Evolutionary conservation across 2,329 filamentous ascomycete species (phyloP).

Genomic region (Ophiosphaerella herpotricha): DNA sequence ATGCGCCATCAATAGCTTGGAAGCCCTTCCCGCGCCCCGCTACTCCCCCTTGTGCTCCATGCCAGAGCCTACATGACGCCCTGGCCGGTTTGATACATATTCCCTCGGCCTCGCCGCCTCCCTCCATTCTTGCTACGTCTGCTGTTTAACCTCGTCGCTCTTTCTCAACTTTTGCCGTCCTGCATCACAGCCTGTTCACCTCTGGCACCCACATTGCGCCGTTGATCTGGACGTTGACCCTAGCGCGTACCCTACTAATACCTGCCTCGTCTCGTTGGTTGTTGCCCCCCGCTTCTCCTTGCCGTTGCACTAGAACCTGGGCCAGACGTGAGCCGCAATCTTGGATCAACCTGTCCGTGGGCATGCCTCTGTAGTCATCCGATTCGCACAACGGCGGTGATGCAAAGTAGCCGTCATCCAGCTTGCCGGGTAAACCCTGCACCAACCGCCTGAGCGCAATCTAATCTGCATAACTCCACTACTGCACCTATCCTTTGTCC

Average conservation of each 20-base stretch:
- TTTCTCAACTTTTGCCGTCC: constrained; percentile 22
- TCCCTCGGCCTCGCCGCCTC: constrained; percentile 21
- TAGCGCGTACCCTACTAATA: constrained; percentile 6
- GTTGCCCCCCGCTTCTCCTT: neutral
- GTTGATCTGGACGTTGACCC: neutral
- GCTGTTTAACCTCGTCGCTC: constrained; percentile 31
- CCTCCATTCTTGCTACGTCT: constrained; percentile 23
- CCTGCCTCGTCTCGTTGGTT: neutral
- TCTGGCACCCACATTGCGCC: constrained; percentile 6
- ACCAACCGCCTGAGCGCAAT: constrained; percentile 28
- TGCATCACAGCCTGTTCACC: constrained; percentile 11
- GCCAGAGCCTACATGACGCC: constrained; percentile 24
- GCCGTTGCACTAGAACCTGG: constrained; percentile 1
- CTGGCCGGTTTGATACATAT: constrained; percentile 37
- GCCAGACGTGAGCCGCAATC: neutral
- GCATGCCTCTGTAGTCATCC: constrained; percentile 18
- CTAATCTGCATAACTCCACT: constrained; percentile 22
- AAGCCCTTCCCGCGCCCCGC: constrained; percentile 13
- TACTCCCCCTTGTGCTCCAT: constrained; percentile 8
- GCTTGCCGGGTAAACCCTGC: constrained; percentile 27
- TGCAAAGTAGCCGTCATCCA: constrained; percentile 19
- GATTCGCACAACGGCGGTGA: constrained; percentile 13
- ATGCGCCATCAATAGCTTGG: constrained; percentile 26
- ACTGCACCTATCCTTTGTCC: constrained; percentile 9
- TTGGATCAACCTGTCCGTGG: neutral